A percentile compares a stretch with the other conserved stretches of the same genome.
Conservation (phyloP, 148 eudicot species). For the Persicaria maculosa region DNA sequence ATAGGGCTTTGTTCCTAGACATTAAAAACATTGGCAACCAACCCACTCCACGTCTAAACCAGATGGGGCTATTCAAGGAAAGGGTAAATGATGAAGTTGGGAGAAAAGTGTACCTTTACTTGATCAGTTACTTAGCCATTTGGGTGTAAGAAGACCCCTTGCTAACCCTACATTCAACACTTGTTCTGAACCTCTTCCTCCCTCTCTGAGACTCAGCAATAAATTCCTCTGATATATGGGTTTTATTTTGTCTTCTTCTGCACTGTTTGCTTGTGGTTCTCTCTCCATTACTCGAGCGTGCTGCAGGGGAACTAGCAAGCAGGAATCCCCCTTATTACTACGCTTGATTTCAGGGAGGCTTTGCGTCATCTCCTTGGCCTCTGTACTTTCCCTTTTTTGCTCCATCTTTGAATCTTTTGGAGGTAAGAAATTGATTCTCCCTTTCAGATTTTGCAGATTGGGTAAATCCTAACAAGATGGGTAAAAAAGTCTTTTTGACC, state of each 20-base stretch:
- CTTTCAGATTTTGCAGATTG: neutral
- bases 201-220: neutral
- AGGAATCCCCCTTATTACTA: neutral
- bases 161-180: neutral
- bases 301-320: neutral
- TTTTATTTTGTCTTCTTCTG: neutral
- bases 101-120: neutral
- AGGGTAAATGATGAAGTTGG: neutral
- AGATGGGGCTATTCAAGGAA: neutral
- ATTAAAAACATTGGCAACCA: neutral
- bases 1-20: neutral
- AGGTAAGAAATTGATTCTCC: neutral
- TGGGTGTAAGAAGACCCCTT: neutral
- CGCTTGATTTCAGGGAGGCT: neutral
- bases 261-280: neutral
- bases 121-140: neutral
- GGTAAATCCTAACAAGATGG: too few species aligned
- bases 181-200: neutral
- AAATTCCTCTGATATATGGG: neutral
- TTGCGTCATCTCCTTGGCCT: neutral
- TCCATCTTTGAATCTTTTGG: neutral
- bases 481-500: too few species aligned
- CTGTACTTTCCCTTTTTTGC: too few species aligned
- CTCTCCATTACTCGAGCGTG: neutral
- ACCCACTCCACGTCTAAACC: too few species aligned